These are phyloP conservation scores for Aspergillus glaucus DNA, from an alignment of 2,329 filamentous ascomycete genomes.

Conservation along the genomic window DNA sequence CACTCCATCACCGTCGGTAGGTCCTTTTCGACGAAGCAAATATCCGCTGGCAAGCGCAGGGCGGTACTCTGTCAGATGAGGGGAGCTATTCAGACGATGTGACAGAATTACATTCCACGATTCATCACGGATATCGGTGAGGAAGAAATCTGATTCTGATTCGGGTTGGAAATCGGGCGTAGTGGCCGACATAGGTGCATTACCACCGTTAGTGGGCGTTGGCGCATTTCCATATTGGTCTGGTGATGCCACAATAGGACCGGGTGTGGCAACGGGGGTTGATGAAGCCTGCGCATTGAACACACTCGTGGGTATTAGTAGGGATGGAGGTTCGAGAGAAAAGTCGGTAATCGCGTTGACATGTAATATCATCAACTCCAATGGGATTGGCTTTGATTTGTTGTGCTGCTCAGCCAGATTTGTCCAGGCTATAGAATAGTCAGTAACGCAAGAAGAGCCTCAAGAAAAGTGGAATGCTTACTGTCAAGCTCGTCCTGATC, in stretches of 20 bases:
- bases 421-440: constrained; percentile 29
- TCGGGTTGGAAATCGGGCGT: constrained; percentile 31
- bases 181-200: constrained; percentile 32
- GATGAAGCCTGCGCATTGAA: constrained; percentile 28
- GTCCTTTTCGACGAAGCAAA: constrained; percentile 40
- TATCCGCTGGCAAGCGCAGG: constrained; percentile 42
- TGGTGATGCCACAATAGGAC: constrained; percentile 34
- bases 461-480: constrained; percentile 17
- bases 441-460: constrained; percentile 7
- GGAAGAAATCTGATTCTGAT: constrained; percentile 50
- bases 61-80: constrained; percentile 36
- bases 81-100: constrained; percentile 40
- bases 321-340: constrained; percentile 25
- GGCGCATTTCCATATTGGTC: constrained; percentile 38
- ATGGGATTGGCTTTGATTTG: constrained; percentile 23
- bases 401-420: constrained; percentile 34
- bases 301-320: constrained; percentile 26
- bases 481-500: constrained; percentile 48
- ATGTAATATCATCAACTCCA: constrained; percentile 33
- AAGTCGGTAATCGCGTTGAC: constrained; percentile 32
- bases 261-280: constrained; percentile 36
- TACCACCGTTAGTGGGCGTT: constrained; percentile 26
- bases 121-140: constrained; percentile 55
- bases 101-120: constrained; percentile 54
- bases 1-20: constrained; percentile 36